phyloP scores from a whole-genome alignment of 306 rosid species.

The Cicer pinnatifidum region DNA sequence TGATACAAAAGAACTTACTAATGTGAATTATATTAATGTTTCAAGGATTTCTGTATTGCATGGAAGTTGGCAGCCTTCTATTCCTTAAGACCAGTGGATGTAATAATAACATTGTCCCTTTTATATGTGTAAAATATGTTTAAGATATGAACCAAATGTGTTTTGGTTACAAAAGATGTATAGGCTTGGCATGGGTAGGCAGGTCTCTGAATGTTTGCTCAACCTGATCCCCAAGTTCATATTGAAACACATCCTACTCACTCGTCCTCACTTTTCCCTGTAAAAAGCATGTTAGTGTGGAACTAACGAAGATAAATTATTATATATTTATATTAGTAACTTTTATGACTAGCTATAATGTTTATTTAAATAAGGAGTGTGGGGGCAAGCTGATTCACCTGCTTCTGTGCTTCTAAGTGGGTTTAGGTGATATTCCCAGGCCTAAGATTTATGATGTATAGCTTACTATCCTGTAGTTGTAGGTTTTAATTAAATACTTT shows the following conservation, averaged over 20 bases:
- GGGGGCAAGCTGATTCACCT: slow-evolving; percentile 3
- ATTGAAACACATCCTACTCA: background rate
- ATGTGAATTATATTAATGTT: slow-evolving; percentile 17
- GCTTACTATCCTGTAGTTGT: slow-evolving; percentile 13
- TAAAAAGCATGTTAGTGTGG: background rate
- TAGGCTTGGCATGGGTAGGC: slow-evolving; percentile 8
- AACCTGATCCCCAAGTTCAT: background rate
- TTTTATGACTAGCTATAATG: background rate
- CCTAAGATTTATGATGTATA: slow-evolving; percentile 4
- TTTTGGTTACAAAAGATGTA: slow-evolving; percentile 27
- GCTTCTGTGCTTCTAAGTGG: background rate
- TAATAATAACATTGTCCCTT: background rate
- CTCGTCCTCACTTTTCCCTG: background rate
- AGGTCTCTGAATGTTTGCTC: background rate
- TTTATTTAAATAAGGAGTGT: slow-evolving; percentile 11
- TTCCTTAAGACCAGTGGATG: slow-evolving; percentile 18
- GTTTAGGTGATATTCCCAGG: slow-evolving; percentile 3
- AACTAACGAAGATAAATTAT: slow-evolving; percentile 16
- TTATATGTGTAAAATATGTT: slow-evolving; percentile 21
- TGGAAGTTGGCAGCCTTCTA: slow-evolving; percentile 10
- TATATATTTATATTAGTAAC: background rate
- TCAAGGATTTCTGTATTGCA: slow-evolving; percentile 25
- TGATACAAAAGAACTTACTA: slow-evolving; percentile 2
- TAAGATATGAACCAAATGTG: slow-evolving; percentile 11
- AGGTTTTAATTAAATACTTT: background rate